phyloP scores from a whole-genome alignment of 352 stramenopile genomes.

The Pythium scleroteichum region DNA sequence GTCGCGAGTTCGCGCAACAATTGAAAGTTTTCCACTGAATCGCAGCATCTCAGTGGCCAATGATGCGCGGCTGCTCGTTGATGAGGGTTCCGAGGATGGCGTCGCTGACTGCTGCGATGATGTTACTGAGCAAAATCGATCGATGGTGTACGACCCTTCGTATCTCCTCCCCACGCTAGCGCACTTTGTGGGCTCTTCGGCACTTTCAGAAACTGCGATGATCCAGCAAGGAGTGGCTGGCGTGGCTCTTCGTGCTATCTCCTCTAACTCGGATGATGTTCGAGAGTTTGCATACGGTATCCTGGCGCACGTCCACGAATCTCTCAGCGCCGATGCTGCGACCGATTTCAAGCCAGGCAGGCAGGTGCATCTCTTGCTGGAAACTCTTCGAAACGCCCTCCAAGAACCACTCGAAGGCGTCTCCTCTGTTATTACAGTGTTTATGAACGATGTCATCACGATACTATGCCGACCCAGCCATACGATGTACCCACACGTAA shows the following conservation, averaged over 20 bases:
- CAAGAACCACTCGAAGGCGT: conserved; percentile 50
- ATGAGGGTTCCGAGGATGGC: conserved; percentile 28
- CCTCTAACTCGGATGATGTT: conserved; percentile 53
- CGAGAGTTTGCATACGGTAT: conserved; percentile 76
- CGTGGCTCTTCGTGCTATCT: conserved; percentile 69
- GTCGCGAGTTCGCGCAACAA: conserved; percentile 58
- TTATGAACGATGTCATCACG: conserved; percentile 76
- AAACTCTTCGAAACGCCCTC: conserved; percentile 72
- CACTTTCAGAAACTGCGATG: conserved; percentile 52
- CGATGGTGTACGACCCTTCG: conserved; percentile 63
- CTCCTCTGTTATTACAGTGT: conserved; percentile 80
- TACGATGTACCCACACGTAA: conserved; percentile 76
- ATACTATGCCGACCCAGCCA: conserved; percentile 69
- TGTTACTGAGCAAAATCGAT: conserved; percentile 4
- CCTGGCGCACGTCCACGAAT: conserved; percentile 73
- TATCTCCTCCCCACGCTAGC: conserved; percentile 79
- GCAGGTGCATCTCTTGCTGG: conserved; percentile 80
- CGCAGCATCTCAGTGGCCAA: conserved; percentile 30
- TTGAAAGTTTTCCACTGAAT: conserved; percentile 71
- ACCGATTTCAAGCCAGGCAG: conserved; percentile 70
- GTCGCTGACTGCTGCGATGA: conserved; percentile 11
- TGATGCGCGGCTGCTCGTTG: conserved; percentile 33
- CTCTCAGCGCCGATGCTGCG: conserved; percentile 51
- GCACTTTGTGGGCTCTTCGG: conserved; percentile 73
- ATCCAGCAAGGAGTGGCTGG: conserved; percentile 76